phyloP scores from a whole-genome alignment of 805 yeast species.

The Tetrapisispora arboricola region DNA sequence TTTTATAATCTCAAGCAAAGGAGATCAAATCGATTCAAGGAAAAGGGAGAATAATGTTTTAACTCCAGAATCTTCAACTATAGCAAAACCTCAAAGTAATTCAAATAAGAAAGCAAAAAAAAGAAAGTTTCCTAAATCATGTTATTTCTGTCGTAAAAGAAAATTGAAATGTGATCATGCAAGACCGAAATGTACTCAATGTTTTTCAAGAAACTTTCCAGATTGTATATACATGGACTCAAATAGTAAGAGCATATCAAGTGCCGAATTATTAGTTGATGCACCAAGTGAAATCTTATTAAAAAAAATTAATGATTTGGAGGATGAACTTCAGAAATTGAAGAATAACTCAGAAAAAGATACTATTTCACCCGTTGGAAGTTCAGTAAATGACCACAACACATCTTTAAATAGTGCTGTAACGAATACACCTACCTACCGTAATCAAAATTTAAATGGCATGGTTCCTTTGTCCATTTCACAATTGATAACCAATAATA shows the following conservation, averaged over 20 bases:
- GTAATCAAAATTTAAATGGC: not conserved
- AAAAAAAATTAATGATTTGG: conserved; percentile 13
- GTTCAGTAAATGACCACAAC: not conserved
- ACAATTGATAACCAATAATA: not conserved
- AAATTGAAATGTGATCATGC: conserved; percentile 55
- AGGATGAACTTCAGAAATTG: conserved; percentile 5
- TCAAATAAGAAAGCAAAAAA: conserved; percentile 1
- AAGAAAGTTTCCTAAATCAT: conserved; percentile 26
- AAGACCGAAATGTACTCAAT: conserved; percentile 34
- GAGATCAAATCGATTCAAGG: no score
- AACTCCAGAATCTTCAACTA: not conserved
- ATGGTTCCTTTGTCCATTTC: not conserved
- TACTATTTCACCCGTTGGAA: not conserved
- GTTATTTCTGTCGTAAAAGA: conserved; percentile 52
- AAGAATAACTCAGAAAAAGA: not conserved
- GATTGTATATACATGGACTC: conserved; percentile 20
- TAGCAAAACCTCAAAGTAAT: not conserved
- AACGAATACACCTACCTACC: no score
- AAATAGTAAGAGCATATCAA: conserved; percentile 13
- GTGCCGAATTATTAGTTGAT: conserved; percentile 12
- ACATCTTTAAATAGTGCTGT: not conserved
- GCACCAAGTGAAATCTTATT: conserved; percentile 20
- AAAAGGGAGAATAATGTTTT: not conserved
- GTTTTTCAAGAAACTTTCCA: conserved; percentile 28
- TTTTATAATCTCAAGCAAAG: no score